Percentiles rank a stretch among this genome's conserved stretches.
Evolutionary conservation across 352 stramenopile species (phyloP).

Genomic region (Globisporangium cylindrosporum): DNA sequence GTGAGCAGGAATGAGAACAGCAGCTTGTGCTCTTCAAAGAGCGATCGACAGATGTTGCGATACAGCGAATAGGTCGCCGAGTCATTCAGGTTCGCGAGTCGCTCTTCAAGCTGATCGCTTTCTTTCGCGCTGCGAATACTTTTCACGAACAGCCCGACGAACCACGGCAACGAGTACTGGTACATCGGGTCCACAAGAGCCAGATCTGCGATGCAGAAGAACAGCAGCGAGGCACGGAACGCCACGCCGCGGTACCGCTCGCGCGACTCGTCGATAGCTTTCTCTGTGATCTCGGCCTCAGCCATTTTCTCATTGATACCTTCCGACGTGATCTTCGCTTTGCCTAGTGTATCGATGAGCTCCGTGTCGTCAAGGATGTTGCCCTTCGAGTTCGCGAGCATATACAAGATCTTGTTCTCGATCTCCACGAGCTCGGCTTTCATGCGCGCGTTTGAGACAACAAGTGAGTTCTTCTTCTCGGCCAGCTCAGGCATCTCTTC

Average conservation of each 20-base stretch:
- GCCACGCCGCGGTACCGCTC: conserved; percentile 89
- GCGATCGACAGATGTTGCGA: conserved; percentile 90
- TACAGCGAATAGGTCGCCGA: conserved; percentile 94
- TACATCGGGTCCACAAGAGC: conserved; percentile 92
- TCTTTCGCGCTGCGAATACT: conserved; percentile 81
- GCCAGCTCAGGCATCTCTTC: conserved; percentile 93
- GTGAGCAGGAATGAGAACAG: conserved; percentile 92
- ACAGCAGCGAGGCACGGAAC: conserved; percentile 87
- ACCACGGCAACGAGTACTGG: conserved; percentile 94
- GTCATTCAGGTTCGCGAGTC: conserved; percentile 88
- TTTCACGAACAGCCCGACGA: conserved; percentile 89
- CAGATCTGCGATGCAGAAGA: conserved; percentile 92
- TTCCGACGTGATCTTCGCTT: conserved; percentile 89
- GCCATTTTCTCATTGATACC: conserved; percentile 93
- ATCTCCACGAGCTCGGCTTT: conserved; percentile 92
- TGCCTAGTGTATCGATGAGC: conserved; percentile 90
- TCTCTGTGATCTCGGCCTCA: conserved; percentile 90
- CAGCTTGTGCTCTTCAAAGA: conserved; percentile 95
- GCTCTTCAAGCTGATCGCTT: conserved; percentile 80
- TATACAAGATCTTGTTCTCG: conserved; percentile 93
- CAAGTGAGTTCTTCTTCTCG: conserved; percentile 93
- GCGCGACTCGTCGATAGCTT: conserved; percentile 87
- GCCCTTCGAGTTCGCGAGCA: conserved; percentile 91
- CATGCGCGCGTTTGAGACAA: conserved; percentile 90
- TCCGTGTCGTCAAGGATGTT: conserved; percentile 93